Percentiles rank a stretch among this genome's conserved stretches.
phyloP scores from a whole-genome alignment of 2,329 filamentous ascomycete genomes.

The Hymenoscyphus salicellus region DNA sequence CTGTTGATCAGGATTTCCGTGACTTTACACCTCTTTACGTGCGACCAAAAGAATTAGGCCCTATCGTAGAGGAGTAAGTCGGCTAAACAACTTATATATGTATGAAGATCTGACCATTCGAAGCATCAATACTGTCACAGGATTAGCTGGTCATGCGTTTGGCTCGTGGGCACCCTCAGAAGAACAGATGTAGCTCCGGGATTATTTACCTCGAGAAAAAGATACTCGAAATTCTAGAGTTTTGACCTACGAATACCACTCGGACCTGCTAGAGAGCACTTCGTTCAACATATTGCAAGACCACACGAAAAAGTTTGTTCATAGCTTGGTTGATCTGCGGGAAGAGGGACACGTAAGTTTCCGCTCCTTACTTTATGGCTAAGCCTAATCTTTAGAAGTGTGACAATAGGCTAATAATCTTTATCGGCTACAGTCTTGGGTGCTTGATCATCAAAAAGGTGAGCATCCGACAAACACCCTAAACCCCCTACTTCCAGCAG shows the following conservation, averaged over 20 bases:
- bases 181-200: constrained; percentile 38
- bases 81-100: no score
- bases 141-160: constrained; percentile 41
- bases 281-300: neutral
- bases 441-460: constrained; percentile 38
- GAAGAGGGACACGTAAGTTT: constrained; percentile 12
- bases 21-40: constrained; percentile 12
- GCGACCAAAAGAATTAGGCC: neutral
- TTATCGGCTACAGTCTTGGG: constrained; percentile 40
- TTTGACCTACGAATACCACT: neutral
- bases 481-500: no score
- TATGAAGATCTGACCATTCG: no score
- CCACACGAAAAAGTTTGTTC: neutral
- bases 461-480: neutral
- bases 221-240: constrained; percentile 26
- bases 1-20: constrained; percentile 6
- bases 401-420: constrained; percentile 27
- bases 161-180: constrained; percentile 39
- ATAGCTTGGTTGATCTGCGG: constrained; percentile 30
- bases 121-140: constrained; percentile 40
- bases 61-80: neutral
- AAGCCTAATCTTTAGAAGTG: neutral
- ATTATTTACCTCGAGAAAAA: constrained; percentile 38
- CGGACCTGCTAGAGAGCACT: neutral
- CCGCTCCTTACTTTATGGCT: no score